Evolutionary conservation across 345 rosid genomes (phyloP).

Genomic region (Camelina neglecta): DNA sequence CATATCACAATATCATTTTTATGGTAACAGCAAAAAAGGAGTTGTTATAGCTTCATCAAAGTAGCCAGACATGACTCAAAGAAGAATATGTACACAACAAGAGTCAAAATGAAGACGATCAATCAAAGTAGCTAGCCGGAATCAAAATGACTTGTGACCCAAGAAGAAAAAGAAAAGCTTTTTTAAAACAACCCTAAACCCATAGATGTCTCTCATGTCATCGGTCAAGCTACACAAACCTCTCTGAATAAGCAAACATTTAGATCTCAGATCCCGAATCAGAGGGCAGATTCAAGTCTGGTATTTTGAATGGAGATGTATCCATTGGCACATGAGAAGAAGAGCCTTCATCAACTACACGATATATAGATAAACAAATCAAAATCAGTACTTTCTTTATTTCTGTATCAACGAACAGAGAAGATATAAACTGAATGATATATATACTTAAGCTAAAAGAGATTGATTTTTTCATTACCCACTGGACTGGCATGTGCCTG

Average conservation of each 20-base stretch:
- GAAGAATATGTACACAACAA: not conserved
- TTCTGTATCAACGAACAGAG: not conserved
- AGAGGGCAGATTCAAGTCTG: not conserved
- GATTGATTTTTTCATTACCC: constrained; percentile 7
- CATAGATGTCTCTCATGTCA: not conserved
- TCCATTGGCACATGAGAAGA: constrained; percentile 5
- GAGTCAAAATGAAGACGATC: not conserved
- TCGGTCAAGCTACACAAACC: not conserved
- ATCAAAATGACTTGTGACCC: constrained; percentile 18
- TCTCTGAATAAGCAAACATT: not conserved
- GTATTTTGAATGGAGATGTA: not conserved
- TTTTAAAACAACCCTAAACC: not conserved
- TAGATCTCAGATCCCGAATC: constrained; percentile 1
- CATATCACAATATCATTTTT: not conserved
- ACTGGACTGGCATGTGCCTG: not conserved
- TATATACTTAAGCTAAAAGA: not conserved
- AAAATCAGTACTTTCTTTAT: not conserved
- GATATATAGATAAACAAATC: not conserved
- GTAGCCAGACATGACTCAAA: not conserved
- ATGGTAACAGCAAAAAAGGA: not conserved
- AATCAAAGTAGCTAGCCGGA: not conserved
- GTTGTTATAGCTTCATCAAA: not conserved
- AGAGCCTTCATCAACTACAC: not conserved
- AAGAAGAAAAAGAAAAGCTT: not conserved
- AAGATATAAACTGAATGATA: not conserved